Conservation (phyloP, 78 protist genomes). For the slime mould (Dictyostelium discoideum) region DNA sequence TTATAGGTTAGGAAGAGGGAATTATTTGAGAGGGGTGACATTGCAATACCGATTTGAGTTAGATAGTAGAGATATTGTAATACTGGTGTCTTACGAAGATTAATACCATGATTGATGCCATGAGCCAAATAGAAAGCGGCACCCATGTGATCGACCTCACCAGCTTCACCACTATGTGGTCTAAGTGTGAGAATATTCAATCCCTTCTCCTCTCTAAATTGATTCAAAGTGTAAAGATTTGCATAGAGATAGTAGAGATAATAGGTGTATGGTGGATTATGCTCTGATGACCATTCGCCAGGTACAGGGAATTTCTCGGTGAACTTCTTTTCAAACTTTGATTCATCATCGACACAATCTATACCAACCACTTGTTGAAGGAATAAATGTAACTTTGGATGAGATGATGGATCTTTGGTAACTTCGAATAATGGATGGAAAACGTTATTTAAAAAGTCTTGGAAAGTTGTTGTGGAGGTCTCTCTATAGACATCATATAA, state of each 20-base stretch:
- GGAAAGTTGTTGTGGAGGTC: constrained; percentile 70
- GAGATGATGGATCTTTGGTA: constrained; percentile 88
- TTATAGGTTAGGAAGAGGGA: constrained; percentile 91
- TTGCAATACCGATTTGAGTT: constrained; percentile 93
- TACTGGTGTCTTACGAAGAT: constrained; percentile 91
- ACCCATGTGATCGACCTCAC: constrained; percentile 90
- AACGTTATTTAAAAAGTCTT: constrained; percentile 85
- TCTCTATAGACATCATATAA: constrained; percentile 86
- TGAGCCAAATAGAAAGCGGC: constrained; percentile 89
- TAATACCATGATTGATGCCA: constrained; percentile 97
- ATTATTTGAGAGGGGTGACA: constrained; percentile 98
- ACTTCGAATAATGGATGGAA: constrained; percentile 98
- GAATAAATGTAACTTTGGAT: constrained; percentile 86
- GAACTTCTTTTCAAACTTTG: constrained; percentile 87
- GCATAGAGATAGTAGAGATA: constrained; percentile 95
- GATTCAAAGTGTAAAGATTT: constrained; percentile 93
- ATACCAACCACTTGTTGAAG: constrained; percentile 95
- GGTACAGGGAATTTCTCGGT: constrained; percentile 82
- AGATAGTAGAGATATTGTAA: constrained; percentile 97
- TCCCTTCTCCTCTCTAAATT: constrained; percentile 83
- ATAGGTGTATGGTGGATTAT: constrained; percentile 98
- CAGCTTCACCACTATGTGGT: constrained; percentile 98
- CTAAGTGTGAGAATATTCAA: constrained; percentile 91
- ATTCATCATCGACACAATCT: constrained; percentile 99
- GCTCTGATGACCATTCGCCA: constrained; percentile 86